Base-by-base conservation (phyloP, 371 early-diverging fungal genomes). In the Mortierella sp. region DNA sequence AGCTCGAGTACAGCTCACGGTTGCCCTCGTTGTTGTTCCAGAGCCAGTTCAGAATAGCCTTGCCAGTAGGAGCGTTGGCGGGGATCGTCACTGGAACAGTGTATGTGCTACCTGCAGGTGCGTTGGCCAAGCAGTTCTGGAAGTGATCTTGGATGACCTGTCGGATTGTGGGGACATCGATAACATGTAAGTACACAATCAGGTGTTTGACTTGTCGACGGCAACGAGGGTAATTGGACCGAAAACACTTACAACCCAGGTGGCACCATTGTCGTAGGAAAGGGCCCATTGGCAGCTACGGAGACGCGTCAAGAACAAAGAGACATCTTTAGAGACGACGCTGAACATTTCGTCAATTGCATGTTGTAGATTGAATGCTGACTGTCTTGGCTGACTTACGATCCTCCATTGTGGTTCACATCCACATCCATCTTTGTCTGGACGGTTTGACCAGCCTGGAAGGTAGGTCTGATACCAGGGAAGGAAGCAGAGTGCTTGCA, bases 1-100 rank as follows among this genome's bases (percentile, higher is more conserved):
- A 90, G 81, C 83, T 83, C 79, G 84, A 84, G 84, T 91, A 91
- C 57, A 82, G 82, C 67, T 88, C 91, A 50, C 89, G 86, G 80
- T 87, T 84, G 10, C 88, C 90, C 55, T 80, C 71, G 50, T 84
- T 83, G 73, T 89, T 90, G 49, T 84, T 82, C 88, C 89, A 90
- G 10, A 85, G 58, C 90, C 90, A 90, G 24, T 87, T 82, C 64
- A 90, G 82, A 41, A 84, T 59, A 0, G 71, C 85, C 4, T 58
- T 62, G 41, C 82, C 79, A 0, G 83, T 51, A 2, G 91, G 90
- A 26, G 88, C 81, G 24, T 71, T 66, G 19, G 72, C 67, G 2
- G 92, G 91, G 54, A 91, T 80, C 21, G 60, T 72, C 38, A 92
- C 81, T 8, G 72, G 30, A 53, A 83, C 14, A 0, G 65, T 61